Conservation (phyloP, 1,284 basidiomycete genomes). For the Pterulicium gracile region DNA sequence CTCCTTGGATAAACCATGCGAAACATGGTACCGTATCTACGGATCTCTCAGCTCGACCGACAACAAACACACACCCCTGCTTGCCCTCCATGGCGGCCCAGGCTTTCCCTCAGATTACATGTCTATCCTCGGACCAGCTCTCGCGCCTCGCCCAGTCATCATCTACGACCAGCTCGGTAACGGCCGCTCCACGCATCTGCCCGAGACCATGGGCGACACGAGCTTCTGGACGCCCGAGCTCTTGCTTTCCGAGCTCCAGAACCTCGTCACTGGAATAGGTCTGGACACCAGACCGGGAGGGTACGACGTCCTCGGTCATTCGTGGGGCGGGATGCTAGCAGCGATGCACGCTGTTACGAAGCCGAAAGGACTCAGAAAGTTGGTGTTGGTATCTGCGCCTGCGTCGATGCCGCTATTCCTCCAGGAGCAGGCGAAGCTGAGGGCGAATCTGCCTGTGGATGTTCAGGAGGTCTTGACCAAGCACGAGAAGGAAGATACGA, state of each 20-base stretch:
- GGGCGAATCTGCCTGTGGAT: conserved; percentile 27
- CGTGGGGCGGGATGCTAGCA: conserved; percentile 41
- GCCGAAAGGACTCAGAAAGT: conserved; percentile 28
- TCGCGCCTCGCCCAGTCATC: conserved; percentile 25
- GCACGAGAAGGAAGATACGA: conserved; percentile 37
- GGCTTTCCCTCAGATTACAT: conserved; percentile 28
- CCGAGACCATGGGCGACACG: conserved; percentile 22
- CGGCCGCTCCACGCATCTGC: conserved; percentile 35
- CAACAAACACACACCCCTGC: conserved; percentile 20
- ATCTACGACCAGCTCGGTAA: conserved; percentile 40
- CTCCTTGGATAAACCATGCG: conserved; percentile 18
- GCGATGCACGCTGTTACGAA: conserved; percentile 24
- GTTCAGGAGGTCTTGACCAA: conserved; percentile 31
- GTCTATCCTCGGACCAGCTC: conserved; percentile 18
- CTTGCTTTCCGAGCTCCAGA: conserved; percentile 36
- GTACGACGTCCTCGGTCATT: conserved; percentile 34
- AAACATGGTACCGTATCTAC: conserved; percentile 35
- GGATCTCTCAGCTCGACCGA: conserved; percentile 22
- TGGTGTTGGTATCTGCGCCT: conserved; percentile 28
- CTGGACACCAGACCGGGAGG: conserved; percentile 10
- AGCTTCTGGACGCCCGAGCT: conserved; percentile 33
- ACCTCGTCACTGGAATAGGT: conserved; percentile 26
- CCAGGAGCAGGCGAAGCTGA: conserved; percentile 21
- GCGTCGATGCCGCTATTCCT: conserved; percentile 29
- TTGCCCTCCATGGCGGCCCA: conserved; percentile 36